Evolutionary conservation across 2,329 filamentous ascomycete genomes (phyloP), one percentile per base, ranked within the genome.

Genomic region (Plectosphaerella plurivora): DNA sequence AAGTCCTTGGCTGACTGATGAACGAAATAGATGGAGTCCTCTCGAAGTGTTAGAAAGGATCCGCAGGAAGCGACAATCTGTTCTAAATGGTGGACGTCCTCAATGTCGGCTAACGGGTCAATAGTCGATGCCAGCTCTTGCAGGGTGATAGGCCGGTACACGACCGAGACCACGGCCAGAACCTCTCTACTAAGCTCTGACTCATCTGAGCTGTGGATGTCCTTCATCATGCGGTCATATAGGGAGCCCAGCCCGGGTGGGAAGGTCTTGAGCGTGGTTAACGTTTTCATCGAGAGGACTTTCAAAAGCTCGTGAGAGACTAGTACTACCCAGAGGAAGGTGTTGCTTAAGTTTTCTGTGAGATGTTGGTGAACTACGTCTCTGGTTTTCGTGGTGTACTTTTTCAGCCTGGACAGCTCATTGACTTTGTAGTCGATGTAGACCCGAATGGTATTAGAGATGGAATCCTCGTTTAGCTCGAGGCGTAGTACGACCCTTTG

Each of bases 1-100:
- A 63, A 73, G 35, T 77, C 73, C 49, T 74, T 73, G 3, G 69
- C 73, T 9, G 72, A 75, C 51, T 74, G 68, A 52, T 77, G 72
- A 0, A 76, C 61, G 45, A 75, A 68, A 37, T 64, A 70, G 11
- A 76, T 52, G 0, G 28, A 58, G 3, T 28, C 55, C 0, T 66
- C 55, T 33, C 59, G 60, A 16, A 70, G 24, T 1, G 64, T 69
- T 1, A 76, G 61, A 44, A 65, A 53, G 46, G 51, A 77, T 16
- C 70, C 68, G 53, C 69, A 76, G 4, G 52, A 15, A 2, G 53
- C 35, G 11, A 76, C 59, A 8, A 73, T 8, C 4, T 42, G 35
- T 2, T 20, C 3, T 1, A 51, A 12, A 4, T 49, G 4, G 1
- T 8, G 28, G 3, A 15, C n/a, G 22, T 42, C 1, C 15, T 62